These are phyloP conservation scores for Termitomyces sp. DNA, from an alignment of 768 basidiomycete species.

Conservation along the genomic window DNA sequence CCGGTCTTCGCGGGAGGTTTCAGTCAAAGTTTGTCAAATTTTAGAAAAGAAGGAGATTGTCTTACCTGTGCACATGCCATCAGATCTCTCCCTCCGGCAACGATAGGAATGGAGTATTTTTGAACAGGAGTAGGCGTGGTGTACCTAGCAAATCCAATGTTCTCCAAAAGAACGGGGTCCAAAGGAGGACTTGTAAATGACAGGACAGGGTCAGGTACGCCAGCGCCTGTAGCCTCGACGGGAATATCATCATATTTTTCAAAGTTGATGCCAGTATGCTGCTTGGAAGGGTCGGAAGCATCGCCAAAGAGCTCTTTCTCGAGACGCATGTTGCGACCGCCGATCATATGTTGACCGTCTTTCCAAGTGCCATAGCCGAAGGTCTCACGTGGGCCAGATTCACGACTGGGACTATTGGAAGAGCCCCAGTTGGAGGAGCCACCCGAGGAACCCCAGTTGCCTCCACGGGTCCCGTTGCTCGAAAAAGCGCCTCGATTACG, in stretches of 20 bases:
- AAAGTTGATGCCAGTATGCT: constrained; percentile 98
- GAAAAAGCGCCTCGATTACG: constrained; percentile 39
- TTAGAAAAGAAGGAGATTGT: constrained; percentile 3
- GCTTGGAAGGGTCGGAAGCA: constrained; percentile 75
- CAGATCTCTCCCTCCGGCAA: constrained; percentile 82
- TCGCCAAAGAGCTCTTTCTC: constrained; percentile 98
- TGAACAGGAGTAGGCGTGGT: constrained; percentile 96
- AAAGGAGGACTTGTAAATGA: constrained; percentile 87
- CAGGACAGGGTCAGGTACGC: constrained; percentile 92
- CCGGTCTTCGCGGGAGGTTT: constrained; percentile 66
- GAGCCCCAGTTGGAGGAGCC: constrained; percentile 34
- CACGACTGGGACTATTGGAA: constrained; percentile 20
- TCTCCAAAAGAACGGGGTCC: constrained; percentile 91
- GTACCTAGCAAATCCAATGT: constrained; percentile 92
- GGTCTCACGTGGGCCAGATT: constrained; percentile 46
- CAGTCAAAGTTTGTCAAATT: constrained; percentile 12
- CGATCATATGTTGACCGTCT: constrained; percentile 85
- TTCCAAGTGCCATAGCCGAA: constrained; percentile 80
- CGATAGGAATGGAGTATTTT: constrained; percentile 99
- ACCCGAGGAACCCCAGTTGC: constrained; percentile 38
- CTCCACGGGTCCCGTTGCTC: constrained; percentile 35
- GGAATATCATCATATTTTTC: constrained; percentile 99
- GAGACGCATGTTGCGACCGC: constrained; percentile 77
- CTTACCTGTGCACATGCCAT: constrained; percentile 93
- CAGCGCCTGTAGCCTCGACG: constrained; percentile 95